These are phyloP conservation scores for Silene latifolia DNA, from an alignment of 148 eudicot species.

Conservation along the genomic window DNA sequence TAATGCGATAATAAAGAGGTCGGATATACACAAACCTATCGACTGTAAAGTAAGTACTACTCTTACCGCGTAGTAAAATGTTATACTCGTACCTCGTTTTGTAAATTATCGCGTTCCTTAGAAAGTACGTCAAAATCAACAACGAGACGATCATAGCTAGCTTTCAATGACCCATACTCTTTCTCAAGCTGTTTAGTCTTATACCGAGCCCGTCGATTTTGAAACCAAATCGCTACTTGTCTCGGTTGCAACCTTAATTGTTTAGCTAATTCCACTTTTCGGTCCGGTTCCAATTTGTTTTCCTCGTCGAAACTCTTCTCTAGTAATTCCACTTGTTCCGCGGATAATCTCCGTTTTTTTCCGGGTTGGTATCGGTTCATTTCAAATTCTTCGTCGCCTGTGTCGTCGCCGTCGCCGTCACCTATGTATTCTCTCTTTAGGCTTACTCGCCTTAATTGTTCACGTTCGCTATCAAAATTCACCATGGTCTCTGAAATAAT, in stretches of 20 bases:
- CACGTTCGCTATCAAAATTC: constrained; percentile 24
- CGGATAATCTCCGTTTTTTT: constrained; percentile 52
- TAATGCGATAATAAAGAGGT: no score
- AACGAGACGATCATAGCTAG: constrained; percentile 42
- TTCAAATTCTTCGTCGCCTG: neutral
- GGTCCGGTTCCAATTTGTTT: constrained; percentile 73
- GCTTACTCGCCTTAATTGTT: neutral
- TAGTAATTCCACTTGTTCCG: constrained; percentile 49
- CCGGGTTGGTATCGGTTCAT: constrained; percentile 14
- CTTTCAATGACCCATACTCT: constrained; percentile 48
- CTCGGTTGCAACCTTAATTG: constrained; percentile 62
- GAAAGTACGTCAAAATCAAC: constrained; percentile 41
- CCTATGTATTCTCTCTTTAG: neutral
- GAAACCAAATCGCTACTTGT: constrained; percentile 77
- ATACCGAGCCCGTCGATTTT: constrained; percentile 66
- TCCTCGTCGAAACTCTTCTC: constrained; percentile 67
- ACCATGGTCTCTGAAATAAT: constrained; percentile 15
- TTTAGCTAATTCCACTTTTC: constrained; percentile 52
- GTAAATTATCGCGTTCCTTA: constrained; percentile 41
- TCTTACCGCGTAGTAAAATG: no score
- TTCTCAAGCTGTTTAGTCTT: constrained; percentile 70
- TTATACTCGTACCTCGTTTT: constrained; percentile 55
- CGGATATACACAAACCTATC: no score
- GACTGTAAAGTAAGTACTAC: no score
- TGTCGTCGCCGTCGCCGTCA: neutral